Base-by-base conservation (phyloP, 2,329 filamentous ascomycete species). In the Fusarium scirpi region DNA sequence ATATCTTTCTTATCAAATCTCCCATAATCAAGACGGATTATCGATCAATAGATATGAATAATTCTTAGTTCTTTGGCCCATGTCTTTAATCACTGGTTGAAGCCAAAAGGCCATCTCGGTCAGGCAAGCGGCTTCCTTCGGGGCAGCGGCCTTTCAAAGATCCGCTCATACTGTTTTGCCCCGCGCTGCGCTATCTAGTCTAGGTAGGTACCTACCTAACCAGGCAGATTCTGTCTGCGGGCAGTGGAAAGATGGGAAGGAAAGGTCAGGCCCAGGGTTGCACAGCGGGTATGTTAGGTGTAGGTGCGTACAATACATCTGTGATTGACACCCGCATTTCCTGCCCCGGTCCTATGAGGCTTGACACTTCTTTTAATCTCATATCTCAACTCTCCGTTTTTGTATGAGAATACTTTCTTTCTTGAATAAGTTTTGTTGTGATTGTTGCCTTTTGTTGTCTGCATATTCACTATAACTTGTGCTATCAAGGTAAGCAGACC, bases 131-230 rank as follows among this genome's bases (percentile, higher is more conserved):
- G 57, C 57, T 71, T 71, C 22, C 54, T 45, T 73, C 71, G 71
- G 73, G 62, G 56, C 43, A 55, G 56, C 73, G 73, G 73, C 61
- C 65, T 73, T 74, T 75, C 66, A 63, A 73, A 75, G 63, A 75
- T 74, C 73, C 73, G 73, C 67, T 48, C 25, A 49, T 25, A 13
- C 18, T 25, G 25, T 27, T 29, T 34, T 71, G 60, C 65, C 58
- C 62, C 64, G 52, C 60, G 53, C 54, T 24, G 6, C 24, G 24
- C 24, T 24, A 24, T 24, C 24, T 24, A 24, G 24, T 24, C 24
- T 24, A 24, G 24, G 24, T 25, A 25, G 24, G 24, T 22, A 20
- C 40, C 40, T 44, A 24, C 41, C 22, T 44, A 41, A 6, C 12
- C 29, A 30, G 13, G 7, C 29, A 30, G 29, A 30, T 30, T 30